A percentile compares a stretch with the other conserved stretches of the same genome.
Conservation (phyloP, 2,329 filamentous ascomycete genomes). For the Parastagonospora avenae region DNA sequence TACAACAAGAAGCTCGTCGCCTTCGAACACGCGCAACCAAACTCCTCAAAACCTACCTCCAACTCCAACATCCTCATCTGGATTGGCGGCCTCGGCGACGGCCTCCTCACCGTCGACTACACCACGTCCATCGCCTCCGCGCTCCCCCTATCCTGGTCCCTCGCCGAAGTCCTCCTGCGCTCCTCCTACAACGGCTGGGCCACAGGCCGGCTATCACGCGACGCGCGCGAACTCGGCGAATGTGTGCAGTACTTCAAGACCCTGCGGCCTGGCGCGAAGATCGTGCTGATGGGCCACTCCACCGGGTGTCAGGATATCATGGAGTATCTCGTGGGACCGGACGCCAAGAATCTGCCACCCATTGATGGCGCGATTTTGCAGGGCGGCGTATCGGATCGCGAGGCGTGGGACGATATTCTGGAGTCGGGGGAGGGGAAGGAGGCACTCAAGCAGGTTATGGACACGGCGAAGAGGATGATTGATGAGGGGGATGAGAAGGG, state of each 20-base stretch:
- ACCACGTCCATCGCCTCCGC: conserved; percentile 55
- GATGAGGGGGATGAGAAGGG: conserved; percentile 60
- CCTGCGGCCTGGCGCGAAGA: conserved; percentile 52
- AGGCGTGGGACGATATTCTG: conserved; percentile 55
- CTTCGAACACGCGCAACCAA: conserved; percentile 51
- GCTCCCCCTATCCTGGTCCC: conserved; percentile 57
- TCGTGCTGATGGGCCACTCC: conserved; percentile 73
- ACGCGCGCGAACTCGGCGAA: conserved; percentile 59
- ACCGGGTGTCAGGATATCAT: conserved; percentile 72
- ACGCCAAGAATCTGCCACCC: conserved; percentile 48
- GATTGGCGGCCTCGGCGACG: conserved; percentile 73
- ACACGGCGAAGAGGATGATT: conserved; percentile 61
- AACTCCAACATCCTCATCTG: conserved; percentile 64
- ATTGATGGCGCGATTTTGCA: conserved; percentile 81
- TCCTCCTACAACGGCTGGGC: conserved; percentile 63
- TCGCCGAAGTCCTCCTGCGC: conserved; percentile 58
- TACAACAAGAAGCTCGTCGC: conserved; percentile 50
- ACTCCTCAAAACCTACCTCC: conserved; percentile 26
- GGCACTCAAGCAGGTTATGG: conserved; percentile 37
- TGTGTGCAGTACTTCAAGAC: conserved; percentile 58
- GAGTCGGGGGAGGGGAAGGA: conserved; percentile 27
- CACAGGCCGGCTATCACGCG: conserved; percentile 56
- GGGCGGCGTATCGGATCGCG: conserved; percentile 77
- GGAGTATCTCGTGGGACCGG: conserved; percentile 60
- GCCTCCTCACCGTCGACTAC: conserved; percentile 69